These are phyloP conservation scores for Solanum pinnatisectum DNA, from an alignment of 257 asterid species.

Conservation along the genomic window DNA sequence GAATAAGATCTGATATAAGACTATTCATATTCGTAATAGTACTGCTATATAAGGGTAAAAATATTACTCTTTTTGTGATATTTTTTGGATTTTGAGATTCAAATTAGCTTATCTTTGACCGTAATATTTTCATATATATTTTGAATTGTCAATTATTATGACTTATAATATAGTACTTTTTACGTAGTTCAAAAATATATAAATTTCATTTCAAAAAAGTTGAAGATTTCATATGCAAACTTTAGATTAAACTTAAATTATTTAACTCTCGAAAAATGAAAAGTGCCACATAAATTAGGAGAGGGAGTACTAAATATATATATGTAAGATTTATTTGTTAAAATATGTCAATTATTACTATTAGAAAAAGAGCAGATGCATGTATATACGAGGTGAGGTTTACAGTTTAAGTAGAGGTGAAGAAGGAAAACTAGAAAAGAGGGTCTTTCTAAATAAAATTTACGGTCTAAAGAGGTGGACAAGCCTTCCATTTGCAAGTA, in stretches of 20 bases:
- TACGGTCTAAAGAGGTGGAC: background rate
- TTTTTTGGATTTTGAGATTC: too few species aligned
- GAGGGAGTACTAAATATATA: too few species aligned
- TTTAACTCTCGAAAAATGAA: too few species aligned
- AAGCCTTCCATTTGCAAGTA: background rate
- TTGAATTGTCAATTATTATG: too few species aligned
- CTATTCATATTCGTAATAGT: background rate
- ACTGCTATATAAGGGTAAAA: background rate
- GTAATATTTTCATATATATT: too few species aligned
- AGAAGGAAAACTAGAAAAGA: background rate
- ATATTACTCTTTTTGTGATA: background rate
- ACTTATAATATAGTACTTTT: too few species aligned
- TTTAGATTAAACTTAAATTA: too few species aligned
- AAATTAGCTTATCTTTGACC: accelerated
- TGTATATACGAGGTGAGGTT: background rate
- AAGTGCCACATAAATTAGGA: too few species aligned
- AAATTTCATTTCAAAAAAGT: too few species aligned
- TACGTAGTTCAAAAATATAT: too few species aligned
- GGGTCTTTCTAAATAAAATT: background rate
- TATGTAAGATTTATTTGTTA: too few species aligned
- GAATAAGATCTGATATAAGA: background rate
- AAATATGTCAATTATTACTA: background rate
- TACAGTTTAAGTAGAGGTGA: background rate
- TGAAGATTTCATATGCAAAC: too few species aligned
- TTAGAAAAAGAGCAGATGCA: background rate